These are phyloP conservation scores for Tetrastigma voinierianum DNA, from an alignment of 164 flowering plant species.

Conservation along the genomic window DNA sequence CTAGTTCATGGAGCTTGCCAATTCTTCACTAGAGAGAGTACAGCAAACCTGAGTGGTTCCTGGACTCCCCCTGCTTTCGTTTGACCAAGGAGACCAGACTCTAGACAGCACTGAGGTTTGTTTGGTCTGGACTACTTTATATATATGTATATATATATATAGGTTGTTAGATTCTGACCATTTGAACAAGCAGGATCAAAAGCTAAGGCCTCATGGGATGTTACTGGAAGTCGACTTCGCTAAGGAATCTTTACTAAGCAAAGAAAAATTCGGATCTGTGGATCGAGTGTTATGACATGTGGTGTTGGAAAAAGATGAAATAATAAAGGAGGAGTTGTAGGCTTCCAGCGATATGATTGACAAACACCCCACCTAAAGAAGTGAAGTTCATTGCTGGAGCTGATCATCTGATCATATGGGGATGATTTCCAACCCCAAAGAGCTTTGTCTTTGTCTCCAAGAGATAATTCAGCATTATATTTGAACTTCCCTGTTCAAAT, in stretches of 20 bases:
- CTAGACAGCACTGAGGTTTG: constrained; percentile 1
- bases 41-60: neutral
- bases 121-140: constrained; percentile 15
- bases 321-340: constrained; percentile 13
- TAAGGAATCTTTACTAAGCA: neutral
- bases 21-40: no score
- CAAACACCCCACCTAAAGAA: constrained; percentile 16
- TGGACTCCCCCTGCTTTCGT: constrained; percentile 16
- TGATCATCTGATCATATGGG: constrained; percentile 22
- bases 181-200: constrained; percentile 4
- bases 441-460: neutral
- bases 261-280: constrained; percentile 3
- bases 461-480: constrained; percentile 2
- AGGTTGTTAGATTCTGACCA: no score
- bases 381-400: constrained; percentile 18
- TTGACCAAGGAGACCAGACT: constrained; percentile 1
- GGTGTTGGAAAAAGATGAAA: constrained; percentile 18
- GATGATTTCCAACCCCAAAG: constrained; percentile 30
- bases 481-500: no score
- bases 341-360: constrained; percentile 19
- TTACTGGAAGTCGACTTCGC: constrained; percentile 5
- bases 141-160: no score
- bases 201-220: constrained; percentile 10
- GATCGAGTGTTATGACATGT: neutral
- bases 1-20: constrained; percentile 31